phyloP scores from a whole-genome alignment of 768 basidiomycete genomes.

The Psilocybe tampanensis region DNA sequence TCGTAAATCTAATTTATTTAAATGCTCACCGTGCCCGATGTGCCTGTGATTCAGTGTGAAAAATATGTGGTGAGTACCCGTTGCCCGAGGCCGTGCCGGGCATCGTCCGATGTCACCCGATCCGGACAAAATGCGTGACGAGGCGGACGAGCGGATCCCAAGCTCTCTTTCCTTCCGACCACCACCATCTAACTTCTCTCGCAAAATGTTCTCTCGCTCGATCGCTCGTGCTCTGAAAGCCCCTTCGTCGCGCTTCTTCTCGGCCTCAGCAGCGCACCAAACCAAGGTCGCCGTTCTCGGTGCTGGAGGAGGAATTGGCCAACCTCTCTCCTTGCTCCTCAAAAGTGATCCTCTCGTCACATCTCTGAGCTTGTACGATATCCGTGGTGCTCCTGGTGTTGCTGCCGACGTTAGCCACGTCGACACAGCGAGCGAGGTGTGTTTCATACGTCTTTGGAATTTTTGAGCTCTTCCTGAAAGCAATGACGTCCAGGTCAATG shows the following conservation, averaged over 20 bases:
- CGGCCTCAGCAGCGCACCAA: conserved; percentile 67
- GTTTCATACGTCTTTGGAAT: conserved; percentile 25
- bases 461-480: background rate
- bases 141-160: conserved; percentile 1
- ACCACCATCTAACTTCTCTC: conserved; percentile 18
- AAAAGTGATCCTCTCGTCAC: conserved; percentile 92
- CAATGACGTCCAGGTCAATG: conserved; percentile 58
- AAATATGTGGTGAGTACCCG: background rate
- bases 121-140: conserved; percentile 8
- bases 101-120: conserved; percentile 16
- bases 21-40: no score
- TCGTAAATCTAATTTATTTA: no score
- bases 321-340: conserved; percentile 91
- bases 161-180: conserved; percentile 16
- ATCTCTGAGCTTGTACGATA: conserved; percentile 88
- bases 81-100: background rate
- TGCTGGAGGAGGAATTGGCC: conserved; percentile 98
- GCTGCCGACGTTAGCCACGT: conserved; percentile 97
- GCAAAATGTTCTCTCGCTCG: conserved; percentile 60
- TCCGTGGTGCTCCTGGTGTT: conserved; percentile 94
- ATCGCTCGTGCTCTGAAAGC: conserved; percentile 58
- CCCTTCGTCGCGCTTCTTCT: conserved; percentile 68
- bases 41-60: background rate
- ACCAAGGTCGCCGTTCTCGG: conserved; percentile 96
- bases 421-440: conserved; percentile 80